Evolutionary conservation across 2,329 filamentous ascomycete genomes (phyloP).

Genomic region (Trichophyton schoenleinii): DNA sequence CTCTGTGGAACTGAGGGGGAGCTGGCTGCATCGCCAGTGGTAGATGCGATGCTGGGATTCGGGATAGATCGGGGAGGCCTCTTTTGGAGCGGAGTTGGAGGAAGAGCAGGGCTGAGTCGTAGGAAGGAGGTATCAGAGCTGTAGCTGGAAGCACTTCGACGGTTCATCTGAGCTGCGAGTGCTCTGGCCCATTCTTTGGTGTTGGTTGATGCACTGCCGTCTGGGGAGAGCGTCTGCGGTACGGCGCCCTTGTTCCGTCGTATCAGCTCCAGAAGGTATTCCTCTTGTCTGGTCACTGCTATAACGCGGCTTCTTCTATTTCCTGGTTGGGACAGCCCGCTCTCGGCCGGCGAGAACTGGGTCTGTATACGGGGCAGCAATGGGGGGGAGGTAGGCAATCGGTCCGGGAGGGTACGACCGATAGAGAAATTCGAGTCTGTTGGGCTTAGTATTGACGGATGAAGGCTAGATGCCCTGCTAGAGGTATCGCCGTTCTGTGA

Average conservation of each 20-base stretch:
- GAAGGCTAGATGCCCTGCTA: constrained; percentile 18
- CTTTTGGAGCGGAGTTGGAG: constrained; percentile 14
- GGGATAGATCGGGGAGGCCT: constrained; percentile 13
- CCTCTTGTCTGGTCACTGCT: constrained; percentile 42
- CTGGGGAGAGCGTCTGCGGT: constrained; percentile 28
- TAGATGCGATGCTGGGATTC: constrained; percentile 14
- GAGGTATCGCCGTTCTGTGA: constrained; percentile 17
- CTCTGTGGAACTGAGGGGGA: constrained; percentile 19
- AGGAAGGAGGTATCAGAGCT: constrained; percentile 29
- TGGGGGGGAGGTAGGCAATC: constrained; percentile 15
- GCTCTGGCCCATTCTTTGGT: constrained; percentile 7
- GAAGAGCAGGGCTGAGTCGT: constrained; percentile 26
- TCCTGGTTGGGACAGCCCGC: constrained; percentile 6
- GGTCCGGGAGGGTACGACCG: constrained; percentile 25
- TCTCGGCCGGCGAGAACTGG: constrained; percentile 1
- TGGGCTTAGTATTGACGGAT: constrained; percentile 18
- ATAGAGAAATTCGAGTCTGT: constrained; percentile 21
- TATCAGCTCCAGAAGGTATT: constrained; percentile 40
- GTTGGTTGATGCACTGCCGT: constrained; percentile 13
- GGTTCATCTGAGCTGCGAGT: constrained; percentile 7
- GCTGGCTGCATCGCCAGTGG: constrained; percentile 17
- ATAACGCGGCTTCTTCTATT: constrained; percentile 37
- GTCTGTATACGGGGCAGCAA: neutral
- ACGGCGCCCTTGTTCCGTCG: constrained; percentile 37
- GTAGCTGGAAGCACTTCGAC: constrained; percentile 17